phyloP scores from a whole-genome alignment of 2,329 filamentous ascomycete species.

The Fusarium annulatum region DNA sequence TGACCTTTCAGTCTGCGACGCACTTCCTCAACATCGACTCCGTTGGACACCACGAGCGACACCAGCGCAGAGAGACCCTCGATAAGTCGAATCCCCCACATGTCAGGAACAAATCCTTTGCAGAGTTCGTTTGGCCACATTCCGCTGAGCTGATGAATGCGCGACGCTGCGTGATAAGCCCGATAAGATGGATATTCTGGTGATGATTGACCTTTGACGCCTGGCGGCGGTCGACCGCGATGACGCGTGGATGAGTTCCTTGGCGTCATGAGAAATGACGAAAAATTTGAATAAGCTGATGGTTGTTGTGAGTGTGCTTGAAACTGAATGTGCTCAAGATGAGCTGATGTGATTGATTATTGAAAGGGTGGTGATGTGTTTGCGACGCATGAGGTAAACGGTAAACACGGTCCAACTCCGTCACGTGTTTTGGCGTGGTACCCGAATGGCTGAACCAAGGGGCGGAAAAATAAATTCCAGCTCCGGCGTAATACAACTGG shows the following conservation, averaged over 20 bases:
- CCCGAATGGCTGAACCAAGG: background rate
- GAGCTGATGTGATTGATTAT: background rate
- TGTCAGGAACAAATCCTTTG: background rate
- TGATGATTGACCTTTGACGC: background rate
- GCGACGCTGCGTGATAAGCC: background rate
- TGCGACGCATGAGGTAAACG: constrained; percentile 1
- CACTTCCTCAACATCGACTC: background rate
- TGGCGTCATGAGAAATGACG: background rate
- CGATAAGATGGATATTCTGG: background rate
- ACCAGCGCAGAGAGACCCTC: background rate
- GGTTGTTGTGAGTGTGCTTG: background rate
- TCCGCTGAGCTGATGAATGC: background rate
- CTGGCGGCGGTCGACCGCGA: background rate
- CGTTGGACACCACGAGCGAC: background rate
- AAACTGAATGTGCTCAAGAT: background rate
- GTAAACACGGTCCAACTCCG: background rate
- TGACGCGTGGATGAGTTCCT: background rate
- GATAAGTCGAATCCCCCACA: background rate
- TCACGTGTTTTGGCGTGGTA: constrained; percentile 6
- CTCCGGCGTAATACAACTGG: background rate
- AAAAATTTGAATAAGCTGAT: background rate
- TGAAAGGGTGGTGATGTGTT: constrained; percentile 4
- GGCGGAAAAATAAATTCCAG: constrained; percentile 9
- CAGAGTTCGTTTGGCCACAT: background rate
- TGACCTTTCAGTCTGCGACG: background rate